phyloP scores from a whole-genome alignment of 108 stramenopile species.

The Skeletonema marinoi region DNA sequence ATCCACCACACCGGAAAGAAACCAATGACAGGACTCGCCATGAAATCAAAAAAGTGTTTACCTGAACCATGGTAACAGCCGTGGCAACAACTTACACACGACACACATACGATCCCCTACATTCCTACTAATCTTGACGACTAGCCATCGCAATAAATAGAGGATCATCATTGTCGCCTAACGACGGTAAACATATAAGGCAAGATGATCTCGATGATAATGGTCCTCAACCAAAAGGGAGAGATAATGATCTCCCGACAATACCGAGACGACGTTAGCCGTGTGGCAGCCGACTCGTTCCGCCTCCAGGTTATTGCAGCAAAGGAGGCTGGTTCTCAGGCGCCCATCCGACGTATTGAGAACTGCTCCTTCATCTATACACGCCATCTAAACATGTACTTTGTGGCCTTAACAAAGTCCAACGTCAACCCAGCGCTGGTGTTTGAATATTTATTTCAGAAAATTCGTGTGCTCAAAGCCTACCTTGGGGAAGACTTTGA shows the following conservation, averaged over 20 bases:
- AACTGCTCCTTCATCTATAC: constrained; percentile 97
- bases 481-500: constrained; percentile 98
- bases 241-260: constrained; percentile 94
- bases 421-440: constrained; percentile 98
- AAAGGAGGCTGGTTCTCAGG: constrained; percentile 94
- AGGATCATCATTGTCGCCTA: background rate
- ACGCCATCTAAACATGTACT: constrained; percentile 96
- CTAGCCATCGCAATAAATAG: background rate
- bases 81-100: background rate
- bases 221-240: constrained; percentile 92
- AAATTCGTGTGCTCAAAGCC: constrained; percentile 93
- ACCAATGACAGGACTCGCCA: background rate
- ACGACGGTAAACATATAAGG: background rate
- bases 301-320: constrained; percentile 93
- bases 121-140: background rate
- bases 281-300: constrained; percentile 87
- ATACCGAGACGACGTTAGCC: constrained; percentile 89
- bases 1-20: too few relatives aligned
- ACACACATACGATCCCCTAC: background rate
- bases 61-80: background rate
- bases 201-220: constrained; percentile 92
- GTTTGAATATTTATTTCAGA: constrained; percentile 96
- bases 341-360: constrained; percentile 95
- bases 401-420: constrained; percentile 95
- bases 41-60: too few relatives aligned